Evolutionary conservation across 495 filamentous ascomycete species (phyloP).

Genomic region (Podospora pseudoanserina): DNA sequence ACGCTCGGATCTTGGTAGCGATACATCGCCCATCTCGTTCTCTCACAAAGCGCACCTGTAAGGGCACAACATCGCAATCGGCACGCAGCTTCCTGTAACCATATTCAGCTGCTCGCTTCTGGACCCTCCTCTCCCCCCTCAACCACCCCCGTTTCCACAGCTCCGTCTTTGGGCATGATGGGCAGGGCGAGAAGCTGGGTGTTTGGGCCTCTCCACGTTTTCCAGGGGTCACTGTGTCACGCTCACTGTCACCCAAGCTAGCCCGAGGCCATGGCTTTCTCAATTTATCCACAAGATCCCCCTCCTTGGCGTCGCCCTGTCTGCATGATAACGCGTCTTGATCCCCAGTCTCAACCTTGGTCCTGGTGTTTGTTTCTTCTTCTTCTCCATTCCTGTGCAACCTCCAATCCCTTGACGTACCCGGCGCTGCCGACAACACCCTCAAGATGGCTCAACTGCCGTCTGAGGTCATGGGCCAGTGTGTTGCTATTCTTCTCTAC

Average conservation of each 20-base stretch:
- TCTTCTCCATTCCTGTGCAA: neutral
- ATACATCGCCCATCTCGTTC: neutral
- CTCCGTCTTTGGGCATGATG: neutral
- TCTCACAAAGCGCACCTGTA: neutral
- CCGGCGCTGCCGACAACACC: neutral
- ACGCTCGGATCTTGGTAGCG: neutral
- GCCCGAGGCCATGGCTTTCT: neutral
- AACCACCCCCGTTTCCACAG: neutral
- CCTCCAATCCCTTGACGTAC: neutral
- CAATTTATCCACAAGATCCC: neutral
- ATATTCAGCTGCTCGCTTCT: neutral
- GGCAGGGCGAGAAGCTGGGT: neutral
- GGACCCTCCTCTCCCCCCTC: too few species aligned
- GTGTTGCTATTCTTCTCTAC: slow-evolving; percentile 39
- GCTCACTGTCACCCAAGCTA: neutral
- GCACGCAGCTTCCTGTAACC: neutral
- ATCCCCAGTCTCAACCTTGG: neutral
- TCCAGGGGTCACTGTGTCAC: neutral
- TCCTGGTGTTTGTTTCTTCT: neutral
- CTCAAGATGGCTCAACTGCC: slow-evolving; percentile 41
- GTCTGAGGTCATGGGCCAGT: slow-evolving; percentile 35
- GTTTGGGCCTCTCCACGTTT: neutral
- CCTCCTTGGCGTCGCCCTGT: neutral
- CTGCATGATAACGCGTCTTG: neutral
- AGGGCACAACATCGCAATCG: neutral